Percentiles rank a stretch among this genome's conserved stretches.
These are phyloP conservation scores for Protomyces inundatus DNA, from an alignment of 1,139 yeast species.

Conservation along the genomic window DNA sequence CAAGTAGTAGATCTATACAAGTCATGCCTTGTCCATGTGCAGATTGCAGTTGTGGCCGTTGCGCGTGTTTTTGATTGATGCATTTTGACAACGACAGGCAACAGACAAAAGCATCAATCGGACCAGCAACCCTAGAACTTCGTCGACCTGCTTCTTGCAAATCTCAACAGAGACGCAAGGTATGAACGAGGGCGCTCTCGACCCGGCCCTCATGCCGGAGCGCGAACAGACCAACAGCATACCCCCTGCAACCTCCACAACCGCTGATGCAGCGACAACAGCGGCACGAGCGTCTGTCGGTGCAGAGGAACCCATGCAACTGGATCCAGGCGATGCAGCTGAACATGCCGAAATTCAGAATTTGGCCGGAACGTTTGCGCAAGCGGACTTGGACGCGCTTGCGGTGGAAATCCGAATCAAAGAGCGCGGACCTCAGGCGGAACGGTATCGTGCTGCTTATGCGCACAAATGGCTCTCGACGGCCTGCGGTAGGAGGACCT, in stretches of 20 bases:
- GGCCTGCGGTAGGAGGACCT: constrained; percentile 12
- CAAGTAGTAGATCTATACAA: too few relatives aligned
- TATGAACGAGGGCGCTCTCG: neutral
- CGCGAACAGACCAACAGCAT: neutral
- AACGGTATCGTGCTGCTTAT: constrained; percentile 4
- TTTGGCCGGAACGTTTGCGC: constrained; percentile 1
- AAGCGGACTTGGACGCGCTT: neutral
- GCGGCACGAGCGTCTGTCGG: too few relatives aligned
- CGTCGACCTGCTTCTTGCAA: neutral
- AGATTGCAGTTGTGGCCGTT: neutral
- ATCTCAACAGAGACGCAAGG: neutral
- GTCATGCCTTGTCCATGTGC: too few relatives aligned
- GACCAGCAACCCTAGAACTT: neutral
- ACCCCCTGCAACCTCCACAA: too few relatives aligned
- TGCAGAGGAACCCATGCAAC: too few relatives aligned
- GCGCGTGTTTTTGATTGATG: neutral
- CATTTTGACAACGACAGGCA: neutral
- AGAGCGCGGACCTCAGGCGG: constrained; percentile 10
- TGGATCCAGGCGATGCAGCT: neutral
- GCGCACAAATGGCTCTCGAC: constrained; percentile 17
- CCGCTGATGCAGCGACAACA: too few relatives aligned
- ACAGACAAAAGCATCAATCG: neutral
- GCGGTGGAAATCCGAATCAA: constrained; percentile 1
- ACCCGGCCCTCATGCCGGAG: neutral
- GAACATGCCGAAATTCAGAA: constrained; percentile 9